Evolutionary conservation across 192 early-diverging fungal genomes (phyloP).

Genomic region (Coemansia sp.): DNA sequence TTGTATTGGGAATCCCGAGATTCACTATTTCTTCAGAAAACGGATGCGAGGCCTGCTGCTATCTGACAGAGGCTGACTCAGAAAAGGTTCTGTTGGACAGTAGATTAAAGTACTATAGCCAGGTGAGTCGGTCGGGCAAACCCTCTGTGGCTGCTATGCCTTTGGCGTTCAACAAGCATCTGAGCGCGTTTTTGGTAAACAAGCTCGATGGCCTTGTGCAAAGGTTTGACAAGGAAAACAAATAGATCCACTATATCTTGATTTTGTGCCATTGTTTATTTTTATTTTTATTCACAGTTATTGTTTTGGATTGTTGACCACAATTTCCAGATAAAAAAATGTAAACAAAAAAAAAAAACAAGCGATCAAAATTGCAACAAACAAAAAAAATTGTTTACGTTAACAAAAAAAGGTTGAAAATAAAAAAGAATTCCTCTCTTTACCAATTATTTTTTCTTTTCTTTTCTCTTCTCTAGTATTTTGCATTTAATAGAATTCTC

Average conservation of each 20-base stretch:
- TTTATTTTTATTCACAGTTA: too few relatives aligned
- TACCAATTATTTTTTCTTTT: not conserved
- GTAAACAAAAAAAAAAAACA: too few relatives aligned
- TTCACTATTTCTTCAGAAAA: constrained; percentile 40
- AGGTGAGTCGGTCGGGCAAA: constrained; percentile 15
- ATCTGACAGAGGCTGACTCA: constrained; percentile 11
- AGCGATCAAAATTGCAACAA: too few relatives aligned
- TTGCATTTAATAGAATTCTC: not conserved
- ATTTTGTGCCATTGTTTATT: too few relatives aligned
- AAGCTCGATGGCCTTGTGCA: constrained; percentile 26
- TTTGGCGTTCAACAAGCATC: constrained; percentile 1
- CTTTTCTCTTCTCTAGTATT: not conserved
- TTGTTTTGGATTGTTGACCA: too few relatives aligned
- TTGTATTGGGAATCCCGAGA: constrained; percentile 15
- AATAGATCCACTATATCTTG: not conserved
- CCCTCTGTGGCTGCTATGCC: constrained; percentile 24
- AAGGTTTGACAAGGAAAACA: constrained; percentile 3
- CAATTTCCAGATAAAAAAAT: too few relatives aligned
- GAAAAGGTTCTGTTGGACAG: constrained; percentile 19
- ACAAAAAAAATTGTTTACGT: not conserved
- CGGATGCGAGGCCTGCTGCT: constrained; percentile 17
- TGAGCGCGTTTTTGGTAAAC: constrained; percentile 18
- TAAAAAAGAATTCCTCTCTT: not conserved
- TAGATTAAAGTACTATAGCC: constrained; percentile 41
- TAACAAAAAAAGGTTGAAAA: not conserved